Base-by-base conservation (phyloP, 1,284 basidiomycete species). In the Tilletiaria anomala region DNA sequence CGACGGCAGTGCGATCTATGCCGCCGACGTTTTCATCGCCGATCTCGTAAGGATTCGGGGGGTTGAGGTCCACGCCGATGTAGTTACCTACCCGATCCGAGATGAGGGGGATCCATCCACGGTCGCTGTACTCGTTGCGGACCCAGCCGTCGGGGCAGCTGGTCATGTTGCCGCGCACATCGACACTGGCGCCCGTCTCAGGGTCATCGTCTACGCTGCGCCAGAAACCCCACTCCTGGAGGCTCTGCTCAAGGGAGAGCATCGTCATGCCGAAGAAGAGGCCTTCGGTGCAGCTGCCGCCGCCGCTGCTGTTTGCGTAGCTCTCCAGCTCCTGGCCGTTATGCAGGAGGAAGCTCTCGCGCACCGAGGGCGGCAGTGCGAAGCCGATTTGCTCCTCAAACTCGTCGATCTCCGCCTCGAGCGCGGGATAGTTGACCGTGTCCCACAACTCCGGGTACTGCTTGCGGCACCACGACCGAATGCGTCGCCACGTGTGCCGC, bases 51-150 rank as follows among this genome's bases (percentile, higher is more conserved):
- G 10, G 8, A 29, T n/a, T n/a, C n/a, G 65, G 67, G 4, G 91
- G 91, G 68, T 81, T 86, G 47, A 97, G 75, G 68, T 99, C 91
- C 37, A 99, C 76, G 40, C 91, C 91, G 48, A 96, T 77, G 66
- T 99, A 99, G 70, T 99, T 99, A 19, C 91, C 93, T 15, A 79
- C 79, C 53, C 83, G 83, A 70, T 99, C 91, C 32, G 80, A 80
- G 43, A 94, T 76, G 48, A 97, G 79, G 11, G 91, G 91, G 56
- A 97, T 77, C 91, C 91, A 97, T 14, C 89, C 91, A 41, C 83
- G 77, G 65, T 84, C 83, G 18, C 88, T 88, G 70, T 97, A 97
- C 47, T 81, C 79, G 53, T 74, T 75, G 60, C 83, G 79, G 53
- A 96, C 78, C 83, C 86, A 97, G n/a, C 78, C 77, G 6, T 81